These are phyloP conservation scores for Rhynchospora breviuscula DNA, from an alignment of 176 grass and related monocot species.

Conservation along the genomic window DNA sequence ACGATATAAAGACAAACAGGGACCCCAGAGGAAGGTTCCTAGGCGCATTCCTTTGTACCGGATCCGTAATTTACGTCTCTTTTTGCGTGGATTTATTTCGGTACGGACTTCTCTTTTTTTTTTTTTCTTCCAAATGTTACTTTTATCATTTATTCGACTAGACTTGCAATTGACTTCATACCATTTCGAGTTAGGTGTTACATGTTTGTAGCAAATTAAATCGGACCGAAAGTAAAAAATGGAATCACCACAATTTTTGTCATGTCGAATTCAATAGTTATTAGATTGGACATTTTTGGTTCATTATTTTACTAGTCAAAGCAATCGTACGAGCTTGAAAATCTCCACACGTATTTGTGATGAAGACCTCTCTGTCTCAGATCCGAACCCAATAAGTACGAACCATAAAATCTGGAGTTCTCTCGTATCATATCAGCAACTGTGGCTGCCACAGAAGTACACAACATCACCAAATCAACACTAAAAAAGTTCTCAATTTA, in stretches of 20 bases:
- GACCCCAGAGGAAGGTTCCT: constrained; percentile 6
- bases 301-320: background rate
- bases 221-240: background rate
- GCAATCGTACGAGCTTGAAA: background rate
- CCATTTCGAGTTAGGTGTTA: background rate
- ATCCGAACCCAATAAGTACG: constrained; percentile 6
- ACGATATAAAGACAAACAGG: background rate
- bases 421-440: background rate
- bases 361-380: background rate
- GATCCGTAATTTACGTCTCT: constrained; percentile 3
- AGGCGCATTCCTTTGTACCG: background rate
- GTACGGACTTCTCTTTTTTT: background rate
- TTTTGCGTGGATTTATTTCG: background rate
- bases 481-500: background rate
- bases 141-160: background rate
- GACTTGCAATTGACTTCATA: background rate
- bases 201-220: background rate
- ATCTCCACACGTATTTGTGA: constrained; percentile 13
- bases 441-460: constrained; percentile 5
- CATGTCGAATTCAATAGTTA: background rate
- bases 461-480: background rate
- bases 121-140: background rate
- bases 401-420: constrained; percentile 16
- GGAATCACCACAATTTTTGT: background rate
- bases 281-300: background rate